Base-by-base conservation (phyloP, 2,329 filamentous ascomycete species). In the Pestalotiopsis sp. region DNA sequence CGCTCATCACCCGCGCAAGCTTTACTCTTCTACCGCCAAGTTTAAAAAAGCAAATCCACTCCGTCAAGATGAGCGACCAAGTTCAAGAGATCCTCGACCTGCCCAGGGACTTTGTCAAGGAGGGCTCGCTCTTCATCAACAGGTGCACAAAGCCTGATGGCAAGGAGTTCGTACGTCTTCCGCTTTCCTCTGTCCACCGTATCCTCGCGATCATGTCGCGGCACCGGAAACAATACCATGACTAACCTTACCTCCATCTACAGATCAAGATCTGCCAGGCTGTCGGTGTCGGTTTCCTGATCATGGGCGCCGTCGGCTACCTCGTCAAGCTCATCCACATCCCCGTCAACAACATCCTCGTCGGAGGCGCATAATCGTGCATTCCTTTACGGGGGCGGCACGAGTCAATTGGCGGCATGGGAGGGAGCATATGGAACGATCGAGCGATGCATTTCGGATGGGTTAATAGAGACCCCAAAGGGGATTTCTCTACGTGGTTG, bases 301-400 rank as follows among this genome's bases (percentile, higher is more conserved):
- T 92, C 80, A 92, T 91, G 90, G 90, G 63, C 71, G 88, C 89
- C 62, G 90, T 92, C 69, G 90, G 90, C 71, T 92, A 91, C 81
- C 80, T 92, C 71, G 89, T 92, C 78, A 92, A 92, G 85, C 85
- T 92, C 77, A 90, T 92, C 72, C 90, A 92, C 79, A 91, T 92
- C 63, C 90, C 90, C 71, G 86, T 92, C 72, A 92, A 92, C 86
- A 89, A 91, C 79, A 89, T 91, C 70, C 85, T 92, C 69, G 90
- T 92, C 72, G 89, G 89, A 70, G 89, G 87, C 79, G 89, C 89
- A 78, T 91, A 87, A 36, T 17, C 59, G 27, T 27, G 27, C 6
- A 2, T 23, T 7, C n/a, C 3, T 62, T 31, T 62, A 3, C 14
- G 59, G 27, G 36, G 20, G 23, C 57, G 45, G n/a, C 17, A n/a